Evolutionary conservation across 164 flowering plant species (phyloP), one percentile per base, ranked within the genome.

Genomic region (Dillenia turbinata): DNA sequence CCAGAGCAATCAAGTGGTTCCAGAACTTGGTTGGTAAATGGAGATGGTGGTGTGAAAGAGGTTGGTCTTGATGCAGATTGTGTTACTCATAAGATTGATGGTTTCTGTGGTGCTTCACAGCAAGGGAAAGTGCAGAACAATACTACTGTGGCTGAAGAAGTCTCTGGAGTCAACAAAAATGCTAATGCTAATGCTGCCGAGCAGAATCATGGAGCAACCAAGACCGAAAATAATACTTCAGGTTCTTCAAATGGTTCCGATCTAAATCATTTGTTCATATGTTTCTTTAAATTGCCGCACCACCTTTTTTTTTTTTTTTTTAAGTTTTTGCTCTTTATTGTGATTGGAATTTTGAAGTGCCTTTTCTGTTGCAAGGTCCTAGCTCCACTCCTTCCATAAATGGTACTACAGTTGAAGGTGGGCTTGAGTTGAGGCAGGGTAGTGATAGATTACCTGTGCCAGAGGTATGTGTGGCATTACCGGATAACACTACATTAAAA

Each of bases 1-100:
- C 71, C 69, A 15, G 89, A 87, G 61, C 81, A 76, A 67, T 63
- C 79, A 53, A 78, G 74, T 72, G 66, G 81, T 63, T 72, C 74
- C 72, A 72, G 78, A 67, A 62, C 68, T 59, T 72, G 76, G 67
- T 56, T 78, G 51, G 75, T 51, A 47, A 79, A 78, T 76, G 84
- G 82, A 26, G 81, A 75, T 65, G 69, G 69, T 63, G 70, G 70
- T 57, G 61, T 61, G 56, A 81, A 69, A 52, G 80, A 73, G 62
- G 81, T 81, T 69, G 72, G 72, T 50, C 71, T 70, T 68, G 82
- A 76, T 57, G 56, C 54, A 24, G 85, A 79, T 76, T 72, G 44
- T 55, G 26, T 50, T 53, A 67, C 66, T 48, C 61, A 62, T 58
- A 77, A 74, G 68, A 72, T 54, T 64, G 85, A 82, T 55, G 47